A percentile compares a stretch with the other conserved stretches of the same genome.
phyloP scores from a whole-genome alignment of 208 protist genomes.

The Leishmania tropica region DNA sequence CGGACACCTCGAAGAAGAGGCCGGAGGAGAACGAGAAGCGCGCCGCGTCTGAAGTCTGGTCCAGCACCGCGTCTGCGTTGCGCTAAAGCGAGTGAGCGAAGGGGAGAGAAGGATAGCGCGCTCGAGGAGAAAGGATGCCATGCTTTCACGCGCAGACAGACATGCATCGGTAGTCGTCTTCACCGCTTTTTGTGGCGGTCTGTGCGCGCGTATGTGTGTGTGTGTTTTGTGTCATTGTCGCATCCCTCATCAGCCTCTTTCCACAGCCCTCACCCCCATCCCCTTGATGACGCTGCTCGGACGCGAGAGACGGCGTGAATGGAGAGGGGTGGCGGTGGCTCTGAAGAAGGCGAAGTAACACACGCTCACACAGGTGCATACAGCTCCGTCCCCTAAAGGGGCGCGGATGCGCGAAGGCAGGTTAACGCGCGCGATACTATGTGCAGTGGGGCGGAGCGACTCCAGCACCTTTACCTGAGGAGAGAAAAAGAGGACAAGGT shows the following conservation, averaged over 20 bases:
- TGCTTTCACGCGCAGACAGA: neutral
- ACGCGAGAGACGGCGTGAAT: neutral
- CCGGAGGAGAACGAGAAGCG: neutral
- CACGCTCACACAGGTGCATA: neutral
- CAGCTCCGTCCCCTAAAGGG: neutral
- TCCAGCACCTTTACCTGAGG: neutral
- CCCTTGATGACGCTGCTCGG: neutral
- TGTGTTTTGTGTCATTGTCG: too few species aligned
- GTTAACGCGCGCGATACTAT: neutral
- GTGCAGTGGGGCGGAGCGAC: neutral
- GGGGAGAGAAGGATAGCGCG: neutral
- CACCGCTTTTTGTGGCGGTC: neutral
- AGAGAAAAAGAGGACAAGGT: neutral
- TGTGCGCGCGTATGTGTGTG: neutral
- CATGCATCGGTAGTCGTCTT: neutral
- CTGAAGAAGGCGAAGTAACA: neutral
- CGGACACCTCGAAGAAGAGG: constrained; percentile 13
- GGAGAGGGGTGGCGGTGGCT: neutral
- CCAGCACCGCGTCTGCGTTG: neutral
- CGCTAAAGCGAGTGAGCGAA: neutral
- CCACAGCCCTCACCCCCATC: too few species aligned
- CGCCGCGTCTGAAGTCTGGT: constrained; percentile 9
- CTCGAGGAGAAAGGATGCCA: neutral
- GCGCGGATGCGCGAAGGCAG: neutral
- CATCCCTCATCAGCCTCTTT: neutral